Base-by-base conservation (phyloP, 2,329 filamentous ascomycete species). In the Trichoderma sp. region DNA sequence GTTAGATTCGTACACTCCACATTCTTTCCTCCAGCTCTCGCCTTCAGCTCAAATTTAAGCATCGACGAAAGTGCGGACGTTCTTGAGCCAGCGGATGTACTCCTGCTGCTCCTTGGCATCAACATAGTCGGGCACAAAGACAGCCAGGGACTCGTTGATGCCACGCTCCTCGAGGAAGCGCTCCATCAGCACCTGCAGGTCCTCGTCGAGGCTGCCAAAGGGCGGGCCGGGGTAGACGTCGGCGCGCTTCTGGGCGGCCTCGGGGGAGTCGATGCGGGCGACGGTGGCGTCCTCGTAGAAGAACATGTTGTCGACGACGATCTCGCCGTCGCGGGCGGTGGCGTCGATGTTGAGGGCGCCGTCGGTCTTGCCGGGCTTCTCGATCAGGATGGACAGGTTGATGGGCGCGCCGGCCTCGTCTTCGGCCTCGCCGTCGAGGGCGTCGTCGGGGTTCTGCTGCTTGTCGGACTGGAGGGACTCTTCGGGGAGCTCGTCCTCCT, bases 71-170 rank as follows among this genome's bases (percentile, higher is more conserved):
- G 83, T 84, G 89, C 95, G 96, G 81, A 97, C 87, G 78, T 92
- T 92, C 81, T 89, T 87, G 80, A 99, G 84, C 96, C 96, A 99
- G 73, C 87, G 84, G 71, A 96, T 84, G 82, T 99, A 99, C 87
- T 99, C 96, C 83, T 90, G 92, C 88, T 98, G 95, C 88, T 99
- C 96, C 90, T 99, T 99, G 83, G 92, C 89, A 79, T 98, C 94
- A 77, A 98, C 94, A 84, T 97, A 99, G 80, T 98, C 94, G 47
- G 94, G 93, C 56, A 97, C 91, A 81, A 98, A 97, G 74, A 94
- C 84, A 66, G 94, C 95, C 75, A 99, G 87, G 70, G 91, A 88
- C 75, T 91, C 90, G 77, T 95, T 93, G 82, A 99, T 89, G 73
- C 95, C 96, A 75, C 96, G 89, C 87, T 97, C 96, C 81, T 97